These are phyloP conservation scores for Cryphonectria naterciae DNA, from an alignment of 2,329 filamentous ascomycete species.

Conservation along the genomic window DNA sequence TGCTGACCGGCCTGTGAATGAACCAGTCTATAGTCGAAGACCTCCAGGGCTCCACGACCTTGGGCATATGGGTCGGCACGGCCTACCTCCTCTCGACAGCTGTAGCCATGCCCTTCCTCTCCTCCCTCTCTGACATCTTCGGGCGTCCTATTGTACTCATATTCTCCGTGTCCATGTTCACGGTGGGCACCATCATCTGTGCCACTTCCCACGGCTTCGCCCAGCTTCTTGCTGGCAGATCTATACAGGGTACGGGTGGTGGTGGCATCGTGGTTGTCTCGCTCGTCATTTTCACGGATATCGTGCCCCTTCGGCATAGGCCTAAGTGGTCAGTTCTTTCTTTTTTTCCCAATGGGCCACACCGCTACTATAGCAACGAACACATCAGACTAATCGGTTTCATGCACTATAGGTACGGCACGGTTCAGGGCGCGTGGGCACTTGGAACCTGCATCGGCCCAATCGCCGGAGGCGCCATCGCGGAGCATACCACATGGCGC, in stretches of 20 bases:
- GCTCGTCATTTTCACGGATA: slow-evolving; percentile 47
- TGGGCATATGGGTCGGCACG: slow-evolving; percentile 38
- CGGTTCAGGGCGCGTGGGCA: slow-evolving; percentile 44
- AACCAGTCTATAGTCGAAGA: slow-evolving; percentile 35
- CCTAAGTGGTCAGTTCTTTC: slow-evolving; percentile 33
- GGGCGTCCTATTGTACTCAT: slow-evolving; percentile 41
- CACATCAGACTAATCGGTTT: neutral
- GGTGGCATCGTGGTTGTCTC: slow-evolving; percentile 47
- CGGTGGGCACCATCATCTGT: slow-evolving; percentile 46
- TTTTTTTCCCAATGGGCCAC: neutral
- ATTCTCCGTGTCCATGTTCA: slow-evolving; percentile 46
- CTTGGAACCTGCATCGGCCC: slow-evolving; percentile 47
- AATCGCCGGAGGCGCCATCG: slow-evolving; percentile 44
- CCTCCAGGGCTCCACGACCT: slow-evolving; percentile 34
- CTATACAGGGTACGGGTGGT: slow-evolving; percentile 46
- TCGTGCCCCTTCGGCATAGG: slow-evolving; percentile 47
- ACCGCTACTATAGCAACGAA: neutral
- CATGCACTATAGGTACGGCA: slow-evolving; percentile 37
- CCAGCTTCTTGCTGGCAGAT: slow-evolving; percentile 43
- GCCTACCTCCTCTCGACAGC: slow-evolving; percentile 36
- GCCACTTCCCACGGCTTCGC: slow-evolving; percentile 40
- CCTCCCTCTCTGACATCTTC: slow-evolving; percentile 42
- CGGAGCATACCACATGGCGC: slow-evolving; percentile 45
- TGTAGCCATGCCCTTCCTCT: slow-evolving; percentile 37
- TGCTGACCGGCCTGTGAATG: neutral